Conservation (phyloP, 495 filamentous ascomycete species). For the Jackrogersella minutella region DNA sequence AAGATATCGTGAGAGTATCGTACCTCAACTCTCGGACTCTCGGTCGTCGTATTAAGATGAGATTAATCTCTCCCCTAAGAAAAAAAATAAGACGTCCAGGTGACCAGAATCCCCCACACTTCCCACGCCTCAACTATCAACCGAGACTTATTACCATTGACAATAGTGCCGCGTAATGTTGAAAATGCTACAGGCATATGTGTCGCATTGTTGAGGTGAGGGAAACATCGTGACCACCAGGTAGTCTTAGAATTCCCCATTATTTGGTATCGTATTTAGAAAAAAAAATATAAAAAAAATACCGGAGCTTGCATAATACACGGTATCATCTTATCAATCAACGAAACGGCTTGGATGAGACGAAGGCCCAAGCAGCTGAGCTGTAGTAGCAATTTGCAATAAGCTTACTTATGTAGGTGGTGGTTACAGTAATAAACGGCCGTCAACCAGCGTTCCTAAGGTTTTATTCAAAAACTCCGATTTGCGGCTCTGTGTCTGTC, state of each 20-base stretch:
- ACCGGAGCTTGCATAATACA: not conserved
- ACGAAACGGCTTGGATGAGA: not conserved
- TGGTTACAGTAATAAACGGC: constrained; percentile 8
- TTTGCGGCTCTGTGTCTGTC: constrained; percentile 33
- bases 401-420: not conserved
- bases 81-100: constrained; percentile 26
- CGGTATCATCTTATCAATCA: constrained; percentile 1
- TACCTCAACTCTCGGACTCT: constrained; percentile 26
- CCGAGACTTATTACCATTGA: constrained; percentile 17
- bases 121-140: constrained; percentile 24
- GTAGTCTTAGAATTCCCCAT: not conserved
- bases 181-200: constrained; percentile 1
- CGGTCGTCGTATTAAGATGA: constrained; percentile 35
- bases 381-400: not conserved
- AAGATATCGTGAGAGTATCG: constrained; percentile 23
- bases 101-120: constrained; percentile 38
- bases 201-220: constrained; percentile 3
- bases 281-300: too few relatives aligned
- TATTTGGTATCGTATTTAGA: not conserved
- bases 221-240: constrained; percentile 3
- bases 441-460: not conserved
- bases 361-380: not conserved
- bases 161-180: constrained; percentile 20
- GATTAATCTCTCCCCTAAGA: constrained; percentile 24
- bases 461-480: constrained; percentile 24